Evolutionary conservation across 345 rosid species (phyloP).

Genomic region (Pseudoturritis turrita): DNA sequence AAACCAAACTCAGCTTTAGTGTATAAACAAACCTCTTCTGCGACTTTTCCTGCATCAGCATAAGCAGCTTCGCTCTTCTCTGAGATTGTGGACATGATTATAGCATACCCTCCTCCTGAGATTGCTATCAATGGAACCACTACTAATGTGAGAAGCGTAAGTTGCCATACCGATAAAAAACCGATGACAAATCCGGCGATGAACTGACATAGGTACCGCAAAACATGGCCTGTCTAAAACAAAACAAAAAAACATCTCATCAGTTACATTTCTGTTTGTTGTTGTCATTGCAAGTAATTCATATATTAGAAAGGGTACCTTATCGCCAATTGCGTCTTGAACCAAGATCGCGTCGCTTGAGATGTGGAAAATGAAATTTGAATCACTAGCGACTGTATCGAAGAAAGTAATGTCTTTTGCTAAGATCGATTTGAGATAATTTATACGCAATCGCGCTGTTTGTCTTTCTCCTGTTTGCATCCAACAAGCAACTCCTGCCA

Average conservation of each 20-base stretch:
- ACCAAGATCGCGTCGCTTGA: slow-evolving; percentile 74
- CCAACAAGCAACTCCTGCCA: slow-evolving; percentile 43
- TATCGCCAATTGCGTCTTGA: slow-evolving; percentile 87
- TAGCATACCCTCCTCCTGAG: slow-evolving; percentile 69
- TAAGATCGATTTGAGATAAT: slow-evolving; percentile 60
- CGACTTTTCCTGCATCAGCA: slow-evolving; percentile 74
- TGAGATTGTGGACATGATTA: slow-evolving; percentile 66
- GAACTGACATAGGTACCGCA: slow-evolving; percentile 71
- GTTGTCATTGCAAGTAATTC: background rate
- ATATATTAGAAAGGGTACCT: slow-evolving; percentile 37
- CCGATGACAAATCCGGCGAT: slow-evolving; percentile 59
- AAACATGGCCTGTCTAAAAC: slow-evolving; percentile 67
- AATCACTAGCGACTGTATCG: slow-evolving; percentile 64
- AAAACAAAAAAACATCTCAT: background rate
- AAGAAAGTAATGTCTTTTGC: slow-evolving; percentile 57
- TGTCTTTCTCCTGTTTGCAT: slow-evolving; percentile 89
- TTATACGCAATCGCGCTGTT: slow-evolving; percentile 57
- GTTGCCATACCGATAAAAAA: slow-evolving; percentile 72
- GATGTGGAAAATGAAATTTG: slow-evolving; percentile 57
- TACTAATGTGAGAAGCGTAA: slow-evolving; percentile 75
- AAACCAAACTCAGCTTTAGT: background rate
- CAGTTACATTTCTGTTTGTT: background rate
- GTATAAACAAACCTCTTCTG: slow-evolving; percentile 58
- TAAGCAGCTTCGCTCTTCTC: slow-evolving; percentile 80
- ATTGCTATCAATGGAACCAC: slow-evolving; percentile 80